A percentile compares a stretch with the other conserved stretches of the same genome.
These are phyloP conservation scores for Hymenoscyphus fraxineus DNA, from an alignment of 2,329 filamentous ascomycete species.

Conservation along the genomic window DNA sequence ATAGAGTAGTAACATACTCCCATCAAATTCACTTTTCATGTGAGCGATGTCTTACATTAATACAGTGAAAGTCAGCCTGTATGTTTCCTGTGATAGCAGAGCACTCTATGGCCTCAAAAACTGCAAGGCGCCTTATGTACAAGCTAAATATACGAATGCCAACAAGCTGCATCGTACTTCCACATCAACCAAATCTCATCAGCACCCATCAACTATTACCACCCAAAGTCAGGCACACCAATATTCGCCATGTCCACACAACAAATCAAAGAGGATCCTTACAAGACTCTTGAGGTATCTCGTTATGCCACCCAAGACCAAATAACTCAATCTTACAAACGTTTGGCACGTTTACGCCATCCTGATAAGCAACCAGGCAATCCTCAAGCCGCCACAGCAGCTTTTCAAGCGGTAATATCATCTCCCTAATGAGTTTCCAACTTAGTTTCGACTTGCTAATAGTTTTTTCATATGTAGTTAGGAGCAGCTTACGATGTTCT, in stretches of 20 bases:
- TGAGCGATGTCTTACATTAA: too few relatives aligned
- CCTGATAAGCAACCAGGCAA: not conserved
- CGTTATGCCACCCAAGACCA: not conserved
- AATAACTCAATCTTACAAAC: not conserved
- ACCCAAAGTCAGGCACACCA: not conserved
- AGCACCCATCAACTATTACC: too few relatives aligned
- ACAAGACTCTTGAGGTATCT: not conserved
- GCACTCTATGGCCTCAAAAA: too few relatives aligned
- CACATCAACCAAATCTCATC: too few relatives aligned
- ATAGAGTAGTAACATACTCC: too few relatives aligned
- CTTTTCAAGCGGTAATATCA: not conserved
- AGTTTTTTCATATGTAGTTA: not conserved
- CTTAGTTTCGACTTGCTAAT: not conserved
- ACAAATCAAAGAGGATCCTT: not conserved
- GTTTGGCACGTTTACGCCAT: not conserved
- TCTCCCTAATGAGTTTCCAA: not conserved
- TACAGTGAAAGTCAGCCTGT: too few relatives aligned
- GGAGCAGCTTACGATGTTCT: not conserved
- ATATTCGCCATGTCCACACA: not conserved
- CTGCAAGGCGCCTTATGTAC: too few relatives aligned
- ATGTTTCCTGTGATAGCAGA: too few relatives aligned
- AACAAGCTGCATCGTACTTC: too few relatives aligned
- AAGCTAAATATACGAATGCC: too few relatives aligned
- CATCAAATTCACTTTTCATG: too few relatives aligned
- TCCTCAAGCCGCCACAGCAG: not conserved